Conservation (phyloP, 164 flowering plant genomes). For the Aristolochia contorta region DNA sequence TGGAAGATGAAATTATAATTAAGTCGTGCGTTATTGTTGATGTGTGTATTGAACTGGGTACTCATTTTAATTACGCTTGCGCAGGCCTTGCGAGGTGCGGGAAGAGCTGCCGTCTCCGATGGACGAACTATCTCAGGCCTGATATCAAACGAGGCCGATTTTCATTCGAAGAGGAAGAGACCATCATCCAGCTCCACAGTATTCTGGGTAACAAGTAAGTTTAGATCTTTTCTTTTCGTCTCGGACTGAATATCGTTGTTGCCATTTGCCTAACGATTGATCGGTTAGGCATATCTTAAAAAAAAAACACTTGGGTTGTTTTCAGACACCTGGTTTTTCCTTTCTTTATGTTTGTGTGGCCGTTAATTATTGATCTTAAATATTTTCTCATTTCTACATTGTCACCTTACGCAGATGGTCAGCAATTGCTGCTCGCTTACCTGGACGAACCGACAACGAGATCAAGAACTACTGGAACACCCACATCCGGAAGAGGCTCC, state of each 20-base stretch:
- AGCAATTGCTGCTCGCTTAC: slow-evolving; percentile 82
- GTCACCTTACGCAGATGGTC: slow-evolving; percentile 63
- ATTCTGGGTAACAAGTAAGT: slow-evolving; percentile 65
- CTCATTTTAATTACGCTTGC: slow-evolving; percentile 13
- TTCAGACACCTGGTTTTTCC: neutral
- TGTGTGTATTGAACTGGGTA: neutral
- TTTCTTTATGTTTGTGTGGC: neutral
- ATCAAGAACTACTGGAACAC: slow-evolving; percentile 98
- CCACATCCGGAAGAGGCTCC: slow-evolving; percentile 78
- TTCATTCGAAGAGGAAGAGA: slow-evolving; percentile 66
- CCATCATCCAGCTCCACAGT: slow-evolving; percentile 53
- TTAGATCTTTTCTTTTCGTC: neutral
- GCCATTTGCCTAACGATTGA: neutral
- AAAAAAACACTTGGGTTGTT: neutral
- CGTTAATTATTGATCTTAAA: neutral
- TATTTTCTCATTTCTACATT: too few species aligned
- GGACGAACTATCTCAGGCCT: slow-evolving; percentile 70
- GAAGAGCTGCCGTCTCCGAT: slow-evolving; percentile 68
- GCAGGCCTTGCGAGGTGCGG: slow-evolving; percentile 72
- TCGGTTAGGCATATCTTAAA: neutral
- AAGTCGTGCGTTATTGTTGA: too few species aligned
- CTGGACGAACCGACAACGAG: slow-evolving; percentile 90
- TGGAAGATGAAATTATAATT: too few species aligned
- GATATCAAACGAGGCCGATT: slow-evolving; percentile 68
- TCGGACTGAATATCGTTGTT: too few species aligned